Percentiles rank a stretch among this genome's conserved stretches.
Conservation (phyloP, 441 rosid species). For the Eutrema salsugineum region DNA sequence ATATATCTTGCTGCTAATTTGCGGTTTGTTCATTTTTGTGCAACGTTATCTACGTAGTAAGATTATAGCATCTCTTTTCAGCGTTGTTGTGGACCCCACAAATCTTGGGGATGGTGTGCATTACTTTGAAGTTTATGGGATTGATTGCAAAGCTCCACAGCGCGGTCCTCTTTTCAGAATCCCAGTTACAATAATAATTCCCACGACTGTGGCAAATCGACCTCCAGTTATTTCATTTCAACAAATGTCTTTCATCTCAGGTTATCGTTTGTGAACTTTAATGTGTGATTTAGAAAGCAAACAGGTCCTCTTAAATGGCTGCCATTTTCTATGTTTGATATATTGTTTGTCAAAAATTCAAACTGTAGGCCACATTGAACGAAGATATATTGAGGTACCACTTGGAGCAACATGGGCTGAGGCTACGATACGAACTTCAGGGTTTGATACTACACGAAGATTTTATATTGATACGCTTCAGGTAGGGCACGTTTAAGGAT, state of each 20-base stretch:
- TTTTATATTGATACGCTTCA: slow-evolving; percentile 89
- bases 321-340: not conserved
- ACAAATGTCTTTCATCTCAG: slow-evolving; percentile 88
- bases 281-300: slow-evolving; percentile 7
- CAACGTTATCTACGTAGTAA: slow-evolving; percentile 1
- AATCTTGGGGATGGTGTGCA: slow-evolving; percentile 80
- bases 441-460: slow-evolving; percentile 82
- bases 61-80: slow-evolving; percentile 36
- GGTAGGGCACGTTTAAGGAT: slow-evolving; percentile 43
- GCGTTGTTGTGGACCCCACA: slow-evolving; percentile 95
- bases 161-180: slow-evolving; percentile 94
- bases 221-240: slow-evolving; percentile 76
- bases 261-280: slow-evolving; percentile 36
- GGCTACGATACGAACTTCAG: slow-evolving; percentile 85
- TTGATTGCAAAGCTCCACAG: slow-evolving; percentile 97
- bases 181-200: slow-evolving; percentile 87
- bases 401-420: slow-evolving; percentile 94
- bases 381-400: slow-evolving; percentile 89
- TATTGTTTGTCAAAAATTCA: slow-evolving; percentile 15
- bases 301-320: not conserved
- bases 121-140: slow-evolving; percentile 87
- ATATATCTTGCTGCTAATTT: slow-evolving; percentile 3
- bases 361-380: slow-evolving; percentile 79
- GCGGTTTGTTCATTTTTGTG: not conserved
- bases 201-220: slow-evolving; percentile 51